Evolutionary conservation across 2,329 filamentous ascomycete genomes (phyloP).

Genomic region (Hirsutella rhossiliensis): DNA sequence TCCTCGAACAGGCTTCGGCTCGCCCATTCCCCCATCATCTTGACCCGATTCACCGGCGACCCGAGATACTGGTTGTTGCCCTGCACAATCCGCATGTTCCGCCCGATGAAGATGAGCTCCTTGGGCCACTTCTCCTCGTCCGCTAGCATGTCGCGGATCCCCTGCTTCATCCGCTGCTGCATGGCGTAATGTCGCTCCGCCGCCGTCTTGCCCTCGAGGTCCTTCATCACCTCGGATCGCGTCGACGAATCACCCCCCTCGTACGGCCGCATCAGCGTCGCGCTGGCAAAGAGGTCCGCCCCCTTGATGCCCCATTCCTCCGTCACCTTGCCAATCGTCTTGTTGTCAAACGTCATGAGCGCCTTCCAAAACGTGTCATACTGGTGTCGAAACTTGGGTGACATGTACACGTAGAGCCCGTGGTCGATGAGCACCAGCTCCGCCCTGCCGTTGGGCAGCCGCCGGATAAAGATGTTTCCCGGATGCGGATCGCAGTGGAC

Average conservation of each 20-base stretch:
- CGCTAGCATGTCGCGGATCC: conserved; percentile 54
- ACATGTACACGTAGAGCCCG: conserved; percentile 89
- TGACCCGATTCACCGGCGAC: conserved; percentile 81
- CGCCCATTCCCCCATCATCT: conserved; percentile 89
- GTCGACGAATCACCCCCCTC: conserved; percentile 67
- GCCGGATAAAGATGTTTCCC: conserved; percentile 91
- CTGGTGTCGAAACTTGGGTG: conserved; percentile 68
- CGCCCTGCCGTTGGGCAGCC: conserved; percentile 66
- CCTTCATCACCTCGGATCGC: conserved; percentile 52
- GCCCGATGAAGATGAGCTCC: conserved; percentile 83
- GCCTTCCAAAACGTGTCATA: conserved; percentile 91
- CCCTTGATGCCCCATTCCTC: conserved; percentile 78
- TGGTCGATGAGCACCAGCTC: conserved; percentile 96
- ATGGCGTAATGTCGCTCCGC: conserved; percentile 78
- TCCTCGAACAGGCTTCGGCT: conserved; percentile 71
- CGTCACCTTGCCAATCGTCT: conserved; percentile 61
- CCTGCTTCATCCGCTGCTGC: conserved; percentile 73
- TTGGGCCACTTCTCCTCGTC: conserved; percentile 84
- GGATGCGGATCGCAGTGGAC: conserved; percentile 97
- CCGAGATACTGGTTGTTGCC: conserved; percentile 87
- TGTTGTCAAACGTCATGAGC: conserved; percentile 86
- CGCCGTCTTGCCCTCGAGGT: conserved; percentile 40
- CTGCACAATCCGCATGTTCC: conserved; percentile 87
- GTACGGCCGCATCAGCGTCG: conserved; percentile 83
- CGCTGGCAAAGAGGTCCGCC: conserved; percentile 81